Conservation (phyloP, 176 grass and related monocot species). For the Ensete ventricosum region DNA sequence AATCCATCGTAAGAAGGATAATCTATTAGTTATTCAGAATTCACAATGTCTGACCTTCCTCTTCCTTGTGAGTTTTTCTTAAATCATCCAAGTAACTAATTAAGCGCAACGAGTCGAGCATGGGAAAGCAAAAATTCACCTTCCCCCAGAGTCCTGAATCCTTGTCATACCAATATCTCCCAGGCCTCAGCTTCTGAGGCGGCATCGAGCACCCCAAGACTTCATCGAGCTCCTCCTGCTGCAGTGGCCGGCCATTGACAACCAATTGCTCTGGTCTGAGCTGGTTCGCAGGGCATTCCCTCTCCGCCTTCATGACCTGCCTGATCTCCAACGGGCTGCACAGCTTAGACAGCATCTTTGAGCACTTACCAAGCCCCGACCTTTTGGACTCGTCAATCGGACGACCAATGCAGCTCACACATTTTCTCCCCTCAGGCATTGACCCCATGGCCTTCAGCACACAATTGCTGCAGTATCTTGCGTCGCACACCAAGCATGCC, state of each 20-base stretch:
- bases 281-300: conserved; percentile 28
- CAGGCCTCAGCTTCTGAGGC: conserved; percentile 23
- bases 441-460: conserved; percentile 26
- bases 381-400: conserved; percentile 20
- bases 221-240: conserved; percentile 28
- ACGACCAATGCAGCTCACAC: conserved; percentile 23
- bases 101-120: background rate
- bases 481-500: conserved; percentile 25
- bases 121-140: background rate
- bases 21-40: background rate
- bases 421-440: conserved; percentile 29
- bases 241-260: conserved; percentile 14
- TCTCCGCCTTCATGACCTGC: conserved; percentile 28
- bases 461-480: conserved; percentile 26
- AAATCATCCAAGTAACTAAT: background rate
- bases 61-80: background rate
- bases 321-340: conserved; percentile 20
- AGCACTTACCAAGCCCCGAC: conserved; percentile 18
- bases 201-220: conserved; percentile 18
- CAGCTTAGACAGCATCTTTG: conserved; percentile 19
- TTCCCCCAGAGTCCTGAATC: conserved; percentile 31
- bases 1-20: background rate
- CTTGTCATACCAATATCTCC: conserved; percentile 29
- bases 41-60: background rate
- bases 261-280: conserved; percentile 18